Evolutionary conservation across 1,284 basidiomycete species (phyloP).

Genomic region (Pascua guehoae): DNA sequence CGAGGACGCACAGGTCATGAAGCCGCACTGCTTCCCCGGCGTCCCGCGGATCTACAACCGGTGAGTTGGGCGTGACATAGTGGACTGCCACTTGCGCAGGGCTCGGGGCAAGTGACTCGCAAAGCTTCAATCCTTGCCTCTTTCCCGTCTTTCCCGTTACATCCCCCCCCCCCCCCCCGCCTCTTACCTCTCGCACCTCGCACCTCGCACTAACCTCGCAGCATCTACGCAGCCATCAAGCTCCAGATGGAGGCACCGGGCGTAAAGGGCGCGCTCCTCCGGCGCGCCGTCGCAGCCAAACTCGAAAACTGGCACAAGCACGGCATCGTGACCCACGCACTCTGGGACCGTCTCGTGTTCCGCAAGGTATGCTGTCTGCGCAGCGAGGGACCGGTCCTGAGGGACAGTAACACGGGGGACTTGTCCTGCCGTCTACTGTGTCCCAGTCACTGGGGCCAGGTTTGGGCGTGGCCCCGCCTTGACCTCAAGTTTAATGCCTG

Average conservation of each 20-base stretch:
- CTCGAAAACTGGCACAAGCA: conserved; percentile 68
- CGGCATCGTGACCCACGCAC: conserved; percentile 67
- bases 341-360: conserved; percentile 93
- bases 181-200: background rate
- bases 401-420: too few species aligned
- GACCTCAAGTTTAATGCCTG: too few species aligned
- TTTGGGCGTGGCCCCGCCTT: too few species aligned
- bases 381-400: too few species aligned
- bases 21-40: conserved; percentile 76
- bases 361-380: conserved; percentile 19
- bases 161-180: too few species aligned
- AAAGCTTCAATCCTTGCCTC: too few species aligned
- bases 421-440: too few species aligned
- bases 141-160: too few species aligned
- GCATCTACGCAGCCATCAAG: conserved; percentile 65
- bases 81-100: too few species aligned
- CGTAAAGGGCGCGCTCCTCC: conserved; percentile 74
- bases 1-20: conserved; percentile 81
- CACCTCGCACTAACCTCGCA: background rate
- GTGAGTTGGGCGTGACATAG: conserved; percentile 15
- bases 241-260: conserved; percentile 74
- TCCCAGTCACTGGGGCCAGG: too few species aligned
- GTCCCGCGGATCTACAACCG: conserved; percentile 59
- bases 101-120: background rate
- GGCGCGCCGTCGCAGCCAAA: conserved; percentile 75